A percentile compares a stretch with the other conserved stretches of the same genome.
Evolutionary conservation across 2,329 filamentous ascomycete species (phyloP).

Genomic region (Cytospora piceae): DNA sequence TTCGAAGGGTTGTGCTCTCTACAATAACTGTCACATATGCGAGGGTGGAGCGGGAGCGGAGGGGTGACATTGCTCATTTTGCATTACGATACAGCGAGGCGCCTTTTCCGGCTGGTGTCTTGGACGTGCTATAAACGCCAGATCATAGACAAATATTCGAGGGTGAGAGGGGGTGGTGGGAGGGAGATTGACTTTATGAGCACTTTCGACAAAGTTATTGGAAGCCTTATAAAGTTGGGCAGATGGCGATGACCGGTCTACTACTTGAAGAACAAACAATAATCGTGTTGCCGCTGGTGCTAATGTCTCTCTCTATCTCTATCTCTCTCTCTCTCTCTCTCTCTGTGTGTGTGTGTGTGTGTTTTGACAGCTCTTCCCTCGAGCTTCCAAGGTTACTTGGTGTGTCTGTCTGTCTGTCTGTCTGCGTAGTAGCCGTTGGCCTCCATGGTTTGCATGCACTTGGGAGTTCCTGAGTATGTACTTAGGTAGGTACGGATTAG

Average conservation of each 20-base stretch:
- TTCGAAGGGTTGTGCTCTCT: not conserved
- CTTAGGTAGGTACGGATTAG: too few species aligned
- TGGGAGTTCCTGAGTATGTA: too few species aligned
- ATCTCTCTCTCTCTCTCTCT: too few species aligned
- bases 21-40: conserved; percentile 6
- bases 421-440: too few species aligned
- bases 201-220: not conserved
- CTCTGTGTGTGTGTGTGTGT: too few species aligned
- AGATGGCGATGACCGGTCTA: not conserved
- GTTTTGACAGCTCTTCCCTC: too few species aligned
- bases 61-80: not conserved
- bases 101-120: conserved; percentile 14
- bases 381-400: too few species aligned
- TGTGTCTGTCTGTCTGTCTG: too few species aligned
- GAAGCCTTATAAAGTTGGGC: not conserved
- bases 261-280: not conserved
- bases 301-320: too few species aligned
- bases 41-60: not conserved
- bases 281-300: not conserved
- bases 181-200: conserved; percentile 14
- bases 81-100: conserved; percentile 24
- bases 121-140: not conserved
- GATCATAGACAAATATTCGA: conserved; percentile 15
- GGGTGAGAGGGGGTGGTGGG: conserved; percentile 5
- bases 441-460: too few species aligned